phyloP scores from a whole-genome alignment of 352 stramenopile genomes.

The Elongisporangium anandrum region DNA sequence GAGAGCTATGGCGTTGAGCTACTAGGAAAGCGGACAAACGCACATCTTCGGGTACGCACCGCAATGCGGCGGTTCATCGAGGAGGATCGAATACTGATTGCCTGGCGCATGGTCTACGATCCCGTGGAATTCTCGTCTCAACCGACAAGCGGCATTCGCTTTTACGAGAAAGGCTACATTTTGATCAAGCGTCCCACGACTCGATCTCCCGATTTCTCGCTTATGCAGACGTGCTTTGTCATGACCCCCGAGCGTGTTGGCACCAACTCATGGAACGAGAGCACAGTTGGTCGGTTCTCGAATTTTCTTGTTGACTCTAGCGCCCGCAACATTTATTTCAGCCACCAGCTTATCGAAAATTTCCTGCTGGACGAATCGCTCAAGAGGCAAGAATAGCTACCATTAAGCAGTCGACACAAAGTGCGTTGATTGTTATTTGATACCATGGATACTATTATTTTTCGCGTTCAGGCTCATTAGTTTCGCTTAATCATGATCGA shows the following conservation, averaged over 20 bases:
- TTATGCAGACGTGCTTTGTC: slow-evolving; percentile 38
- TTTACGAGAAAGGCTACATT: slow-evolving; percentile 38
- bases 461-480: too few species aligned
- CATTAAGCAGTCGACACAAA: too few species aligned
- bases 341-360: slow-evolving; percentile 33
- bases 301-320: slow-evolving; percentile 67
- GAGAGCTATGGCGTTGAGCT: slow-evolving; percentile 29
- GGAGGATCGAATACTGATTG: slow-evolving; percentile 24
- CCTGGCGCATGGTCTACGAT: slow-evolving; percentile 32
- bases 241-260: slow-evolving; percentile 56
- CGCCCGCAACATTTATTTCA: slow-evolving; percentile 50
- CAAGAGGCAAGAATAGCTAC: slow-evolving; percentile 1
- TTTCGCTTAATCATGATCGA: too few species aligned
- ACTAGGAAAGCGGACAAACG: slow-evolving; percentile 25
- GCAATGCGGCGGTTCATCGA: slow-evolving; percentile 31
- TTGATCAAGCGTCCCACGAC: slow-evolving; percentile 27
- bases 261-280: slow-evolving; percentile 45
- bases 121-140: slow-evolving; percentile 32
- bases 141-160: slow-evolving; percentile 25
- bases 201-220: slow-evolving; percentile 16
- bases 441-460: too few species aligned
- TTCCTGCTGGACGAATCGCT: slow-evolving; percentile 25
- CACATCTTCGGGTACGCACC: slow-evolving; percentile 27
- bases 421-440: too few species aligned
- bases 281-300: slow-evolving; percentile 51